Base-by-base conservation (phyloP, 2,329 filamentous ascomycete species). In the Aspergillus sp. region DNA sequence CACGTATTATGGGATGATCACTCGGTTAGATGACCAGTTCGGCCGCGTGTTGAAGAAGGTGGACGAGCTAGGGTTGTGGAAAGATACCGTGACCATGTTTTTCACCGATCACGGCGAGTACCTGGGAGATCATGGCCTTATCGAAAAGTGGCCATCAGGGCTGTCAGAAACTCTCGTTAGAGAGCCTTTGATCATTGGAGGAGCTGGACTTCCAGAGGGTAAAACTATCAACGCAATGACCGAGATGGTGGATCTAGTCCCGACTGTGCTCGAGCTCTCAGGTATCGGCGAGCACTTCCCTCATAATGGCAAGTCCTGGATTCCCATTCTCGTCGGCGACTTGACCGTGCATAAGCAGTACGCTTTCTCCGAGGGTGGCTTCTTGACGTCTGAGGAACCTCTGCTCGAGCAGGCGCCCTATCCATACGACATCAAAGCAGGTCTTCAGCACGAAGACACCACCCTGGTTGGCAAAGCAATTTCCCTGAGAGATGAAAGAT, bases 1-100 rank as follows among this genome's bases (percentile, higher is more conserved):
- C 0, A 82, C 79, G 0, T 82, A 83, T 60, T 81, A 79, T 57
- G 81, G 81, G 17, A 83, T 82, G 80, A 81, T 82, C 6, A 73
- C 79, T 0, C 70, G 81, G 0, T 63, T 82, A 0, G 80, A 83
- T 59, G 75, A 81, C 30, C 80, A 83, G 59, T 83, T 83, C 48
- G 80, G 81, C 0, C 68, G 76, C 0, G 66, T 83, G 2, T 6
- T 55, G 13, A n/a, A 31, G n/a, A n/a, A 43, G 11, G 30, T 48
- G 28, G 43, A 43, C 19, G 31, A 15, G 7, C 15, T 43, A n/a
- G 50, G 57, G 17, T 19, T 54, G 22, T 59, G 45, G 31, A 47
- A 54, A 9, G 45, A 56, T 17, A 56, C 54, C 7, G 43, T 56
- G n/a, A 47, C 41, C 23, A 47, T 55, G 23, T 55, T 55, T 25